Evolutionary conservation across 2,329 filamentous ascomycete genomes (phyloP), one percentile per base, ranked within the genome.

Genomic region (Clarireedia sp.): DNA sequence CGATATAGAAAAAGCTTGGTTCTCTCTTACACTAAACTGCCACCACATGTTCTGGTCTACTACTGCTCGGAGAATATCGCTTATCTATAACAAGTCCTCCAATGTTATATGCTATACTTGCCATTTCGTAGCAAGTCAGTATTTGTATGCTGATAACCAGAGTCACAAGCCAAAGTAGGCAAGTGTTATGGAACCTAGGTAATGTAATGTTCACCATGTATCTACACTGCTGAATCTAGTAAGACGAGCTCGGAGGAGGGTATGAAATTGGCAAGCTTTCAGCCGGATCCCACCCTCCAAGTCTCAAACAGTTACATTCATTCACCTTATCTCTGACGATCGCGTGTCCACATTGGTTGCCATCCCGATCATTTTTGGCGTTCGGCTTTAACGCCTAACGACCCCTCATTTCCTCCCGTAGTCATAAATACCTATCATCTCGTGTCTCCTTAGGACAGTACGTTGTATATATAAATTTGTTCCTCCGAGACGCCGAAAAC

Each of bases 1-100:
- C 62, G 59, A 62, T 51, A 55, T 50, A 44, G 38, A 50, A 38
- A 43, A 47, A 55, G 23, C 46, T 54, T 50, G 24, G 26, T 41
- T 50, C 37, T 50, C 38, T 37, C 19, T 33, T 33, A 33, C 12
- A 33, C 29, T 12, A 33, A 33, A 33, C 29, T 33, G 10, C 10
- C 29, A 14, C 29, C 29, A 12, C 29, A 3, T 12, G 5, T 10
- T 4, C 12, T 12, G 29, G 29, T 33, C 9, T 14, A 33, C 10
- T 9, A 12, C 29, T 14, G 29, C 29, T 33, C 10, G 29, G 10
- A 12, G 38, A 17, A n/a, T 41, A 41, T 41, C 38, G 9, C 17
- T 41, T 19, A 14, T 9, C n/a, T n/a, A 43, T 8, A 43, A 19
- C n/a, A 5, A 43, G 17, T 41, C 6, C 17, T 41, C 38, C 16